Base-by-base conservation (phyloP, 2,329 filamentous ascomycete genomes). In the Coniochaeta hoffmannii region DNA sequence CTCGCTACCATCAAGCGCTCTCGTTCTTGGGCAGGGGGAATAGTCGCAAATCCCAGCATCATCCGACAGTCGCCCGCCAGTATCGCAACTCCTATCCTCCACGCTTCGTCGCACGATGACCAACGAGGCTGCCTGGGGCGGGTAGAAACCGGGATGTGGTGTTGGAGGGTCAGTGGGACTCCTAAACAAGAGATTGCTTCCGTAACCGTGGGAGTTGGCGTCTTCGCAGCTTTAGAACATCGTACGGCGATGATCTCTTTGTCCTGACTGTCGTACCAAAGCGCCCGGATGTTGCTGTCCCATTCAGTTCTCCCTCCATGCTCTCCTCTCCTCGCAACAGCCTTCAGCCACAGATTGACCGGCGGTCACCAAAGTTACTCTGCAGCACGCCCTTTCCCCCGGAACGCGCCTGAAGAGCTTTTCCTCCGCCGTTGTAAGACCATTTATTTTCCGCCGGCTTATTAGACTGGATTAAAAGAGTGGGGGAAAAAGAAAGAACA, bases 401-500 rank as follows among this genome's bases (percentile, higher is more conserved):
- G 11, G 34, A 38, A 44, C 55, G 17, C 36, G 36, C 59, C 53
- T 59, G 51, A 55, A 57, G 55, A 55, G 50, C 22, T 59, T 55
- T 59, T 62, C 55, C 59, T 59, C 56, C 59, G 61, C 61, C 63
- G 56, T 59, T 60, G 55, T 28, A 59, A n/a, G 60, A 62, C 61
- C 60, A 57, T 62, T 46, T 59, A 57, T 64, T 65, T 64, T 68
- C 65, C 60, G 64, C 65, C 67, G 61, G 67, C 68, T 63, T 66
- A 76, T 76, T 76, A 76, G 66, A 71, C 68, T 68, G 68, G 41
- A 76, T 76, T 76, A 75, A 74, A 69, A 28, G 41, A 46, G 62
- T 41, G 59, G 58, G 68, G 68, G 66, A 71, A 68, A 66, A 65
- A 64, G 64, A 68, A 68, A 69, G 70, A 69, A 63, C 62, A 69